Evolutionary conservation across 2,329 filamentous ascomycete species (phyloP).

Genomic region (Aspergillus thermomutatus): DNA sequence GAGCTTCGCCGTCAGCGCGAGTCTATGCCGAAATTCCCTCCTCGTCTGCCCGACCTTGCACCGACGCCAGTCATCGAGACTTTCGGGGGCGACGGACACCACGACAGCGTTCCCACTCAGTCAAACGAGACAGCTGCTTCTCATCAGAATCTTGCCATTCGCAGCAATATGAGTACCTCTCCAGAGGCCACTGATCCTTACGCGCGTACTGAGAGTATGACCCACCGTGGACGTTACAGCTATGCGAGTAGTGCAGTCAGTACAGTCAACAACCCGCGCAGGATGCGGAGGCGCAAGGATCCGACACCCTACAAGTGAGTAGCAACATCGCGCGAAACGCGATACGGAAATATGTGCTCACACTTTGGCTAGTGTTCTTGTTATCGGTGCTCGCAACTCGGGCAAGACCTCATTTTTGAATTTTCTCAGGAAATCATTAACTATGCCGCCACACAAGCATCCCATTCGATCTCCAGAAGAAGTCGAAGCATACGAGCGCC

Average conservation of each 20-base stretch:
- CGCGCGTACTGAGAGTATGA: slow-evolving; percentile 87
- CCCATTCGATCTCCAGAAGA: slow-evolving; percentile 56
- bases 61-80: slow-evolving; percentile 50
- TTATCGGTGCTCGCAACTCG: slow-evolving; percentile 80
- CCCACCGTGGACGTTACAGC: slow-evolving; percentile 91
- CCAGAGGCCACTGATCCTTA: slow-evolving; percentile 63
- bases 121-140: slow-evolving; percentile 39
- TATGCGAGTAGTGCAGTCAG: slow-evolving; percentile 91
- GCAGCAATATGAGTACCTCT: slow-evolving; percentile 23
- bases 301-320: slow-evolving; percentile 98
- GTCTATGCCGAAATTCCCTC: slow-evolving; percentile 57
- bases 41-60: slow-evolving; percentile 49
- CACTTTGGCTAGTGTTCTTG: slow-evolving; percentile 64
- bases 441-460: slow-evolving; percentile 77
- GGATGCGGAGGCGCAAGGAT: slow-evolving; percentile 91
- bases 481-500: slow-evolving; percentile 49
- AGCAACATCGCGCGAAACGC: not conserved
- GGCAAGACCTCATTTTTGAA: slow-evolving; percentile 98
- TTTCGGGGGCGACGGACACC: slow-evolving; percentile 61
- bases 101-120: slow-evolving; percentile 58
- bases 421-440: slow-evolving; percentile 83
- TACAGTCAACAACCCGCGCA: slow-evolving; percentile 86
- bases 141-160: slow-evolving; percentile 18
- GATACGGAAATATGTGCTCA: slow-evolving; percentile 3
- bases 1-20: slow-evolving; percentile 55